Evolutionary conservation across 164 flowering plant species (phyloP).

Genomic region (Sextonia rubra): DNA sequence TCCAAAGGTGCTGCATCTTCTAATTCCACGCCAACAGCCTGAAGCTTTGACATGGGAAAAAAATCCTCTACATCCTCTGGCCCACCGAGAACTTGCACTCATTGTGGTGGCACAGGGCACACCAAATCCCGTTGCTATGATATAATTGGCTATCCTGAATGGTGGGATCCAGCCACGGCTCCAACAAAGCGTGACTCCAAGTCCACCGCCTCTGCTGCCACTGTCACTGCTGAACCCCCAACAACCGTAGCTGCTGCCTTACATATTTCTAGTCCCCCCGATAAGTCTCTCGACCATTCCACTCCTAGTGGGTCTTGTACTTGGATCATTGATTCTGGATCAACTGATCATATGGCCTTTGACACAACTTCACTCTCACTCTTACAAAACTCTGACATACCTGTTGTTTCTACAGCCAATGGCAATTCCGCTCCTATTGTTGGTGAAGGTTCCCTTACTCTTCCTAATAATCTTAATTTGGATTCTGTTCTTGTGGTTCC

Average conservation of each 20-base stretch:
- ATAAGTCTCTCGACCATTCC: background rate
- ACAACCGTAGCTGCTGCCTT: too few relatives aligned
- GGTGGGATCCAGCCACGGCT: conserved; percentile 1
- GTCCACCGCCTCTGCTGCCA: background rate
- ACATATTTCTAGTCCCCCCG: background rate
- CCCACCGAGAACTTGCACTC: background rate
- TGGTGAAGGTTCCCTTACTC: background rate
- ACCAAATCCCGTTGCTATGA: conserved; percentile 4
- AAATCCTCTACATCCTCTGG: background rate
- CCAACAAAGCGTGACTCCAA: background rate
- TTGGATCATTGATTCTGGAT: conserved; percentile 8
- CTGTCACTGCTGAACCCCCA: background rate
- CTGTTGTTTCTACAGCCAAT: conserved; percentile 4
- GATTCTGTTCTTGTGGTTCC: background rate
- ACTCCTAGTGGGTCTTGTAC: background rate
- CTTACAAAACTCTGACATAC: background rate
- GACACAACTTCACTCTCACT: background rate
- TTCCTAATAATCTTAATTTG: background rate
- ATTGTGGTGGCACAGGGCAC: conserved; percentile 10
- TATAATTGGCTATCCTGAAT: conserved; percentile 7
- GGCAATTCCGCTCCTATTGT: background rate
- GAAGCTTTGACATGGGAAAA: background rate
- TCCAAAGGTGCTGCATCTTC: background rate
- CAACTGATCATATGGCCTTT: conserved; percentile 4
- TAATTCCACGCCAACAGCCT: background rate